Evolutionary conservation across 1,284 basidiomycete genomes (phyloP).

Genomic region (Leccinum pachyderme): DNA sequence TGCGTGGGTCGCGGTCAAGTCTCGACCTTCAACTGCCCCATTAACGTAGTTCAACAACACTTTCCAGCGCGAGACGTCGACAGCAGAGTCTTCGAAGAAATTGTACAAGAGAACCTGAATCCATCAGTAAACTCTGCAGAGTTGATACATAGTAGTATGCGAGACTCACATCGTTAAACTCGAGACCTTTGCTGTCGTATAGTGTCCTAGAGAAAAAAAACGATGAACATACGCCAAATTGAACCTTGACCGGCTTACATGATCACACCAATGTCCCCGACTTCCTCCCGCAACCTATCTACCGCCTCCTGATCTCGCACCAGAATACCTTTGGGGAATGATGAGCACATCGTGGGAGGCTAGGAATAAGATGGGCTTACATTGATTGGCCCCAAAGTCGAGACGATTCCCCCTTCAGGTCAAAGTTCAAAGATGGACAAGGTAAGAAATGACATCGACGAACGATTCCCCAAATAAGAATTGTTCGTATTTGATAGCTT

Average conservation of each 20-base stretch:
- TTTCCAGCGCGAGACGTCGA: constrained; percentile 55
- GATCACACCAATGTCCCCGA: constrained; percentile 62
- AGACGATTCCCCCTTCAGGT: constrained; percentile 45
- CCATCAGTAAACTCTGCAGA: constrained; percentile 1
- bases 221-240: not conserved
- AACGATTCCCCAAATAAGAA: constrained; percentile 54
- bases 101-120: constrained; percentile 66
- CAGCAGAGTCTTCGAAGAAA: constrained; percentile 65
- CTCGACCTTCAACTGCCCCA: constrained; percentile 12
- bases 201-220: constrained; percentile 48
- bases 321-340: constrained; percentile 52
- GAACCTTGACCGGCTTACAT: constrained; percentile 41
- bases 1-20: constrained; percentile 25
- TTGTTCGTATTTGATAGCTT: constrained; percentile 53
- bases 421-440: constrained; percentile 5
- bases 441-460: constrained; percentile 11
- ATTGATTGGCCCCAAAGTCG: constrained; percentile 70
- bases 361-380: constrained; percentile 33
- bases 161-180: constrained; percentile 62
- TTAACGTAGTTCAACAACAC: constrained; percentile 50
- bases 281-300: constrained; percentile 45
- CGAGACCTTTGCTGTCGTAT: constrained; percentile 73
- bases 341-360: not conserved
- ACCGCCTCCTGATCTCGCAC: constrained; percentile 60
- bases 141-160: not conserved